These are phyloP conservation scores for Mikania micrantha DNA, from an alignment of 129 eudicot species.

Conservation along the genomic window DNA sequence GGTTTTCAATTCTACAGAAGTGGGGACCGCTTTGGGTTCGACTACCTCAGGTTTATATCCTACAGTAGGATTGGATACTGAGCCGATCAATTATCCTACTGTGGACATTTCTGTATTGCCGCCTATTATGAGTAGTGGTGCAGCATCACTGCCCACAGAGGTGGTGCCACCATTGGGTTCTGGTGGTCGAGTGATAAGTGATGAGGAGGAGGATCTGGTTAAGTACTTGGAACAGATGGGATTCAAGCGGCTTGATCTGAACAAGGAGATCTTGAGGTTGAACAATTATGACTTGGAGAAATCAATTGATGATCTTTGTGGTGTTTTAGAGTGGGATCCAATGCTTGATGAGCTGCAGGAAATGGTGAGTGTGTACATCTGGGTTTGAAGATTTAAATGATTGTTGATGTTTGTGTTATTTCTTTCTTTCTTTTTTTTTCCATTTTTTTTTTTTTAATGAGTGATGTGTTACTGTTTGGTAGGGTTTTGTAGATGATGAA, in stretches of 20 bases:
- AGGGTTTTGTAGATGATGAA: constrained; percentile 72
- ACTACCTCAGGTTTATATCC: neutral
- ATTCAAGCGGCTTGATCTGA: constrained; percentile 51
- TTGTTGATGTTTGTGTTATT: constrained; percentile 2
- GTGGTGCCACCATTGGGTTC: constrained; percentile 2
- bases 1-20: neutral
- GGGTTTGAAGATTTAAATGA: neutral
- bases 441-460: neutral
- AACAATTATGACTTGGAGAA: constrained; percentile 56
- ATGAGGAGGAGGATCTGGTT: constrained; percentile 46
- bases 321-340: constrained; percentile 76
- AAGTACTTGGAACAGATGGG: constrained; percentile 74
- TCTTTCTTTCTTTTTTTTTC: too few relatives aligned
- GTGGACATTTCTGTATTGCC: constrained; percentile 32
- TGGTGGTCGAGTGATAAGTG: neutral
- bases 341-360: constrained; percentile 78
- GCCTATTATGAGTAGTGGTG: neutral
- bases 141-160: constrained; percentile 5
- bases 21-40: constrained; percentile 8
- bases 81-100: constrained; percentile 30
- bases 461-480: constrained; percentile 6
- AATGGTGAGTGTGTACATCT: constrained; percentile 49
- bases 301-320: constrained; percentile 69
- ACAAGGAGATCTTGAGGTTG: constrained; percentile 53
- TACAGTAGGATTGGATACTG: constrained; percentile 1